Base-by-base conservation (phyloP, 306 rosid genomes). In the Malus fusca region DNA sequence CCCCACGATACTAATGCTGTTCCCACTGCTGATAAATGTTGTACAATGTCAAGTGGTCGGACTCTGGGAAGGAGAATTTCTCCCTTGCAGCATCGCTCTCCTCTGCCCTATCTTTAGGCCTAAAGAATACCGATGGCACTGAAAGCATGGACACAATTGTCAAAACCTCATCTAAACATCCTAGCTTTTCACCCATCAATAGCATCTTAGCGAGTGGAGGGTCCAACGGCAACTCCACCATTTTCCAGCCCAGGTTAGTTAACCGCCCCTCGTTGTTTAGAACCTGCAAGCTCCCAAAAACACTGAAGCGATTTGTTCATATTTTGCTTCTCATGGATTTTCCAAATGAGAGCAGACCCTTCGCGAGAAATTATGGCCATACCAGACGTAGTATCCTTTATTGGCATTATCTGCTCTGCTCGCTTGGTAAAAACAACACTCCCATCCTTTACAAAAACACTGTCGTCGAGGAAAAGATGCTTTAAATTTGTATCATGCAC, bases 191-290 rank as follows among this genome's bases (percentile, higher is more conserved):
- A 55, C 97, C 98, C 93, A 88, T 92, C 87, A 95, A 76, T 40
- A 95, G 91, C 98, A 92, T 92, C 87, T 89, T 95, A 31, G 98
- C 98, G 61, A 92, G 98, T 12, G 97, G 97, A 75, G 98, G 98
- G 81, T 95, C 98, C 82, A 95, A 77, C 0, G 98, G 98, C 77
- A 92, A 92, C 85, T 95, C 96, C 67, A 92, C 98, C 97, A 95
- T 90, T 83, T 92, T 95, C 98, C 97, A 92, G 68, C 98, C 98
- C 18, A 87, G 90, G 10, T 81, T 91, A 58, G 97, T 95, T 79
- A 95, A 83, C 75, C 83, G 80, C 78, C 97, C 98, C 22, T 90
- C 97, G 77, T 92, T 95, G 83, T 84, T 89, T 95, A 48, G 98
- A 95, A 77, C 98, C 97, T 43, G 97, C 92, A 73, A 95, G 97